Conservation (phyloP, 139 green algal genomes). For the Marvania coccoides region DNA sequence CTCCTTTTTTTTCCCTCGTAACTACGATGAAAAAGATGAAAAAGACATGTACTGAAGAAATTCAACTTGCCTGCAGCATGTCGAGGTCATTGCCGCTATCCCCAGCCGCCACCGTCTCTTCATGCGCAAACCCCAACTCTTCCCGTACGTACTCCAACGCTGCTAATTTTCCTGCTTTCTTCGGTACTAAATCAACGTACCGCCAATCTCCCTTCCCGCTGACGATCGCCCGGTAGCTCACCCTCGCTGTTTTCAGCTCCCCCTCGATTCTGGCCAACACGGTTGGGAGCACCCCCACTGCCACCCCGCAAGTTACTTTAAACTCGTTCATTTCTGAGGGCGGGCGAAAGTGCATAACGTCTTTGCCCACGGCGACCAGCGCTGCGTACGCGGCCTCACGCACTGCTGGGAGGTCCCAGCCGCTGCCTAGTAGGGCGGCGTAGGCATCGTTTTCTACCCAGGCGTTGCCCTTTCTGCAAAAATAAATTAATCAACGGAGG, state of each 20-base stretch:
- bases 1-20: too few relatives aligned
- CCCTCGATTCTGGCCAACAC: conserved; percentile 3
- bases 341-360: conserved; percentile 74
- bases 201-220: conserved; percentile 48
- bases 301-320: conserved; percentile 52
- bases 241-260: background rate
- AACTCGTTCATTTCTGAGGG: conserved; percentile 67
- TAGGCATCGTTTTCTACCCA: conserved; percentile 61
- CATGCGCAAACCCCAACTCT: conserved; percentile 23
- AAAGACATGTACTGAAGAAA: background rate
- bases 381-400: conserved; percentile 57
- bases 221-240: conserved; percentile 27
- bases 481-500: too few relatives aligned
- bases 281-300: conserved; percentile 3
- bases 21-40: background rate
- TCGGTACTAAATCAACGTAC: conserved; percentile 52
- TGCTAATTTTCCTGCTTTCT: conserved; percentile 33
- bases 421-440: conserved; percentile 39
- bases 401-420: conserved; percentile 57
- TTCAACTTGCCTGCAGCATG: conserved; percentile 32
- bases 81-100: conserved; percentile 52
- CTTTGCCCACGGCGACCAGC: conserved; percentile 51
- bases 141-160: conserved; percentile 31
- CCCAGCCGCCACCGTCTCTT: conserved; percentile 38
- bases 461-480: background rate